Percentiles rank a stretch among this genome's conserved stretches.
These are phyloP conservation scores for Lolium multiflorum DNA, from an alignment of 176 grass and related monocot species.

Conservation along the genomic window DNA sequence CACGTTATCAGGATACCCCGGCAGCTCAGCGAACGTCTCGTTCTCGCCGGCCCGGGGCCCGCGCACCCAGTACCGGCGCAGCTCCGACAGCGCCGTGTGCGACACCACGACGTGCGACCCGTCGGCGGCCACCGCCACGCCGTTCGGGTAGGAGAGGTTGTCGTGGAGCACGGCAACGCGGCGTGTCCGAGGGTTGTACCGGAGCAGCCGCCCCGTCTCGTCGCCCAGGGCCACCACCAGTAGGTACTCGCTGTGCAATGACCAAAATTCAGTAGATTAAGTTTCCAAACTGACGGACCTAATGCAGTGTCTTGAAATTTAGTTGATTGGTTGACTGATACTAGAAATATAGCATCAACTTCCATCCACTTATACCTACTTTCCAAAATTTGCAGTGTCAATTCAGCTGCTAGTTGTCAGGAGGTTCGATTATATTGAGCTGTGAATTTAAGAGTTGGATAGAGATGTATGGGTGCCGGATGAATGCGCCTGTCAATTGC, in stretches of 20 bases:
- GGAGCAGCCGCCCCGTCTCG: conserved; percentile 64
- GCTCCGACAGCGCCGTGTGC: conserved; percentile 58
- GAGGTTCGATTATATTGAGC: background rate
- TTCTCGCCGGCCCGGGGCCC: conserved; percentile 42
- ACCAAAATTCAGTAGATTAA: background rate
- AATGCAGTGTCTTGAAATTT: background rate
- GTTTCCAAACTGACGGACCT: background rate
- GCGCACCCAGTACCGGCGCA: conserved; percentile 66
- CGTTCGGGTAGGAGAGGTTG: conserved; percentile 70
- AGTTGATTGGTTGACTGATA: background rate
- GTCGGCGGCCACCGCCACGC: conserved; percentile 60
- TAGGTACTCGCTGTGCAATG: conserved; percentile 63
- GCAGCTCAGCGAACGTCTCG: conserved; percentile 62
- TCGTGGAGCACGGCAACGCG: conserved; percentile 54
- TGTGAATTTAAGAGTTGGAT: background rate
- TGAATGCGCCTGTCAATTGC: background rate
- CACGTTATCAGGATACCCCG: conserved; percentile 89
- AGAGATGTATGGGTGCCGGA: background rate
- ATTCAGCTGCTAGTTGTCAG: background rate
- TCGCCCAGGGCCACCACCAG: conserved; percentile 60
- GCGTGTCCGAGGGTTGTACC: conserved; percentile 50
- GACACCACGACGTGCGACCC: conserved; percentile 60
- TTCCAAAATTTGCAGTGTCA: background rate
- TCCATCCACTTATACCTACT: background rate
- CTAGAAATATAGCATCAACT: background rate